Base-by-base conservation (phyloP, 2,329 filamentous ascomycete species). In the Clonostachys sp. region DNA sequence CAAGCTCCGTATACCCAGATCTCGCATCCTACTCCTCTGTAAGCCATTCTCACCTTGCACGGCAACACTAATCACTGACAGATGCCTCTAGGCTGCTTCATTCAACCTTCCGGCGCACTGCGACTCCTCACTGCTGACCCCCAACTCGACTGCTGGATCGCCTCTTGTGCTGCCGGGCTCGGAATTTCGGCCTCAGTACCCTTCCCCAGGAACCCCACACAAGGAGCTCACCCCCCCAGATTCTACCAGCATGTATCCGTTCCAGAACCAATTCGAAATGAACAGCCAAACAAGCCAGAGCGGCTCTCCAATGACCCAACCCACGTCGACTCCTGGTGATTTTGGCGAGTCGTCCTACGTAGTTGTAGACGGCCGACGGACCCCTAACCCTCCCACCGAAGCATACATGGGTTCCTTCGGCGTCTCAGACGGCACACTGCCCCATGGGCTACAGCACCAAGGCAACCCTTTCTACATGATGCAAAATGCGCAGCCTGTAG, bases 211-310 rank as follows among this genome's bases (percentile, higher is more conserved):
- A 20, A 17, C 17, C 18, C 30, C 45, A 36, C 45, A 24, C 30
- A 40, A 43, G 18, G 40, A 42, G 13, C 33, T 34, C n/a, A 30
- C 40, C 5, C 14, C 45, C 3, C 30, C 40, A 6, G 8, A 17
- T 40, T 70, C 67, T 34, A 69, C 73, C 49, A 72, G 66, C 46
- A 70, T 77, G 65, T 73, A 72, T 48, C 77, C 70, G 67, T 57
- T 57, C 51, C 48, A 65, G 47, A 20, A 36, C 34, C 50, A 55
- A 34, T 75, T 76, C 53, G 66, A 71, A 38, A 61, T 76, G 46
- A 66, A 64, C 51, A 61, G 42, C 20, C 34, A 36, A 7, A 63
- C 63, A 33, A 71, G 66, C 49, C 70, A 74, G 46, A 61, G 67
- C 17, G 66, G 66, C 18, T 74, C 74, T n/a, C 72, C 74, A 7